Evolutionary conservation across 176 grass and related monocot species (phyloP).

Genomic region (Oryza meridionalis): DNA sequence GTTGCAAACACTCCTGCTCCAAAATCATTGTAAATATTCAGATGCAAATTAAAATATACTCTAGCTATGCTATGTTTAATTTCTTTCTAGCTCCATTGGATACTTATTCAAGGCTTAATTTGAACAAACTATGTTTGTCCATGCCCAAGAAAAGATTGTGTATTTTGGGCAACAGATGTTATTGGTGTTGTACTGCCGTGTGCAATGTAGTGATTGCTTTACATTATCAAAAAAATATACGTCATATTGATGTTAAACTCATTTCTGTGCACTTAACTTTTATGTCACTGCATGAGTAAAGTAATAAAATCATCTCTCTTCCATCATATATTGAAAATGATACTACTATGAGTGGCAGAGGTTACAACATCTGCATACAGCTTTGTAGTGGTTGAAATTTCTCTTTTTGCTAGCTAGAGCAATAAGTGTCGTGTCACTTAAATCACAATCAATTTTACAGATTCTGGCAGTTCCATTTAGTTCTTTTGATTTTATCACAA

Average conservation of each 20-base stretch:
- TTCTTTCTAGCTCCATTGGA: background rate
- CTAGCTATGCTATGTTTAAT: slow-evolving; percentile 10
- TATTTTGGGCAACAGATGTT: slow-evolving; percentile 19
- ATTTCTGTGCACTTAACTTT: background rate
- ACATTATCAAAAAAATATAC: background rate
- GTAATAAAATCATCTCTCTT: background rate
- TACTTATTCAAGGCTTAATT: background rate
- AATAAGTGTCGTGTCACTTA: background rate
- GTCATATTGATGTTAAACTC: background rate
- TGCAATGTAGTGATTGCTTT: background rate
- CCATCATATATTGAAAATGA: background rate
- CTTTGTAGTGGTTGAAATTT: background rate
- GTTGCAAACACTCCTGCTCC: slow-evolving; percentile 63
- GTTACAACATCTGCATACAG: background rate
- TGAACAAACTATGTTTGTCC: background rate
- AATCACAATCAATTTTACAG: background rate
- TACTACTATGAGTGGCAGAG: background rate
- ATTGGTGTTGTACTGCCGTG: background rate
- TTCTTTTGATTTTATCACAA: background rate
- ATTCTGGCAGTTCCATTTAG: background rate
- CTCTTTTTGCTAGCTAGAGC: background rate
- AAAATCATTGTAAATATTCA: slow-evolving; percentile 28
- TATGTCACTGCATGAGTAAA: background rate
- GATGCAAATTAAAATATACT: slow-evolving; percentile 8
- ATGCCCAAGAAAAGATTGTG: slow-evolving; percentile 19